Evolutionary conservation across 208 protist genomes (phyloP).

Genomic region (Leishmania gerbilli): DNA sequence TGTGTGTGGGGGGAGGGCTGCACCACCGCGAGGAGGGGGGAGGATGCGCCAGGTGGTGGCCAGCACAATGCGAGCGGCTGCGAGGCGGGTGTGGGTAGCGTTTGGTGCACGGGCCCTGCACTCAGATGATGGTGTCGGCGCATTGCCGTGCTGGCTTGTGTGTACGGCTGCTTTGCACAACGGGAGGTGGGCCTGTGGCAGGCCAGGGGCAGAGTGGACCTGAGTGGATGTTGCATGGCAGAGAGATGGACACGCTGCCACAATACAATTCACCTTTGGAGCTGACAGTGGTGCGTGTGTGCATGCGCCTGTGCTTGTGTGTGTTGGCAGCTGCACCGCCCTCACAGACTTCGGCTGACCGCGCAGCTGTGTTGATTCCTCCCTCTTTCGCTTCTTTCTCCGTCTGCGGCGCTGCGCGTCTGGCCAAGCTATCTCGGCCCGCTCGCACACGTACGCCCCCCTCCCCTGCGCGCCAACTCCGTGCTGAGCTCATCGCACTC

Average conservation of each 20-base stretch:
- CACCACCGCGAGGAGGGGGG: no score
- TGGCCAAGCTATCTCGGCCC: neutral
- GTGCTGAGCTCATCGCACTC: neutral
- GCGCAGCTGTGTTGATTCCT: conserved; percentile 3
- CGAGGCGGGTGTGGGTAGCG: neutral
- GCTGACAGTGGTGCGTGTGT: neutral
- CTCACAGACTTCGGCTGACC: neutral
- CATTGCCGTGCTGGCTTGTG: neutral
- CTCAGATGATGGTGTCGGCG: neutral
- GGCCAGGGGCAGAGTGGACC: neutral
- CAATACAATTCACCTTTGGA: neutral
- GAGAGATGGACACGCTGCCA: neutral
- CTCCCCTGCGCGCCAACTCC: neutral
- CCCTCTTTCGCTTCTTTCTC: neutral
- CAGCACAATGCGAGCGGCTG: no score
- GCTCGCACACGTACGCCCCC: neutral
- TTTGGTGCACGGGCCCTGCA: no score
- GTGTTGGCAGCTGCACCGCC: neutral
- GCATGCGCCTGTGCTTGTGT: neutral
- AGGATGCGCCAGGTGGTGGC: no score
- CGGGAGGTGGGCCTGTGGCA: neutral
- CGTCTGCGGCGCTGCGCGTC: neutral
- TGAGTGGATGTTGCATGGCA: neutral
- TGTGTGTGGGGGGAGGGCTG: no score
- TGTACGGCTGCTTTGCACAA: neutral